These are phyloP conservation scores for Dactylellina haptotyla DNA, from an alignment of 2,329 filamentous ascomycete genomes.

Conservation along the genomic window DNA sequence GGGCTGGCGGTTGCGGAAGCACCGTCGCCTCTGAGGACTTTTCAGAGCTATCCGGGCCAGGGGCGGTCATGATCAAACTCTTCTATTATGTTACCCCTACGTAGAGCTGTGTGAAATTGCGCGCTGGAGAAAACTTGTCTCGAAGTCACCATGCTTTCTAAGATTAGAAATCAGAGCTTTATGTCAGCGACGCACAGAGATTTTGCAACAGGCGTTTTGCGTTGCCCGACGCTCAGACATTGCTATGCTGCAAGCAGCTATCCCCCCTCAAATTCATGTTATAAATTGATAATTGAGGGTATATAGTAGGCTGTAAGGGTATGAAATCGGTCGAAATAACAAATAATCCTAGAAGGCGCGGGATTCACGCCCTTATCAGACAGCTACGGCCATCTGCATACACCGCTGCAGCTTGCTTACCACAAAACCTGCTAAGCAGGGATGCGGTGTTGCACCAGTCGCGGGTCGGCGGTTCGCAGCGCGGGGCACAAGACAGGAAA, in stretches of 20 bases:
- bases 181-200: constrained; percentile 9
- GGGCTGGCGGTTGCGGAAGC: constrained; percentile 33
- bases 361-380: too few relatives aligned
- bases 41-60: constrained; percentile 4
- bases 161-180: constrained; percentile 46
- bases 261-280: too few relatives aligned
- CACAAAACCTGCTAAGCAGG: background rate
- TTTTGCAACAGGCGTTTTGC: constrained; percentile 39
- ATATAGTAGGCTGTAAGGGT: too few relatives aligned
- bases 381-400: too few relatives aligned
- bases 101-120: background rate
- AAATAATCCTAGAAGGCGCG: too few relatives aligned
- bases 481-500: background rate
- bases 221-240: constrained; percentile 12
- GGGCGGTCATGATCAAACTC: constrained; percentile 16
- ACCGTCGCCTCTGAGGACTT: constrained; percentile 4
- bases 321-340: too few relatives aligned
- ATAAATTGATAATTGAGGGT: too few relatives aligned
- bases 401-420: constrained; percentile 33
- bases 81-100: background rate
- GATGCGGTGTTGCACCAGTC: background rate
- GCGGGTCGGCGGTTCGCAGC: background rate
- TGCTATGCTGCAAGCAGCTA: constrained; percentile 2
- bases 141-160: background rate
- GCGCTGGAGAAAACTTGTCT: too few relatives aligned